Evolutionary conservation across 768 basidiomycete species (phyloP).

Genomic region (Sarcodon aspratus): DNA sequence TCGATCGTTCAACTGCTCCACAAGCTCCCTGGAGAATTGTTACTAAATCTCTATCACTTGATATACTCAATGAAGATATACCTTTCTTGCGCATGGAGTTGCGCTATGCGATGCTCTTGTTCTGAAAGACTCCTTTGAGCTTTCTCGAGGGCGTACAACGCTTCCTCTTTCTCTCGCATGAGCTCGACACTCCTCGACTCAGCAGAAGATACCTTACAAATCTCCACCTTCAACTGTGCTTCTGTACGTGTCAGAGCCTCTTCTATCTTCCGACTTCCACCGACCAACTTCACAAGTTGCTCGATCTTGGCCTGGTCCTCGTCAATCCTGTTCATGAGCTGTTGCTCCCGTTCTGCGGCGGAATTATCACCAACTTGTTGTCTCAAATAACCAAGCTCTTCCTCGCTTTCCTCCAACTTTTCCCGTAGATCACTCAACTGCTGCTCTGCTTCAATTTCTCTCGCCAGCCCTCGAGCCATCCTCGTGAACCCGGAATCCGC

Average conservation of each 20-base stretch:
- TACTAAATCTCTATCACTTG: not conserved
- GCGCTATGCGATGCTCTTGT: not conserved
- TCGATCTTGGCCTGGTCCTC: conserved; percentile 61
- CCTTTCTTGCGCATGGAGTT: not conserved
- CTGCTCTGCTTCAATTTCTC: no score
- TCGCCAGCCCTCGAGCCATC: no score
- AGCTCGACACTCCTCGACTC: conserved; percentile 35
- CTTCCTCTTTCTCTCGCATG: conserved; percentile 42
- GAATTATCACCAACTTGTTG: conserved; percentile 22
- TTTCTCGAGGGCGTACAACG: conserved; percentile 19
- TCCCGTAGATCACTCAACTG: conserved; percentile 31
- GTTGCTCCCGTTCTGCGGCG: conserved; percentile 42
- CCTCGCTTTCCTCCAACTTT: conserved; percentile 42
- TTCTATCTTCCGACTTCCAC: conserved; percentile 26
- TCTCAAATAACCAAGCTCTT: conserved; percentile 39
- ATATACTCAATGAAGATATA: not conserved
- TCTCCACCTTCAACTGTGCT: conserved; percentile 22
- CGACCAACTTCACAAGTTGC: conserved; percentile 39
- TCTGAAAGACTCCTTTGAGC: not conserved
- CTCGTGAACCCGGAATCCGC: no score
- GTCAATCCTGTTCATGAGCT: conserved; percentile 53
- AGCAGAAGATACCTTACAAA: conserved; percentile 22
- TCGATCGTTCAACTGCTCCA: conserved; percentile 1
- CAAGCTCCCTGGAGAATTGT: conserved; percentile 4
- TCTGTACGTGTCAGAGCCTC: conserved; percentile 28